A percentile compares a stretch with the other conserved stretches of the same genome.
Evolutionary conservation across 2,329 filamentous ascomycete species (phyloP).

Genomic region (Teratosphaeria destructans): DNA sequence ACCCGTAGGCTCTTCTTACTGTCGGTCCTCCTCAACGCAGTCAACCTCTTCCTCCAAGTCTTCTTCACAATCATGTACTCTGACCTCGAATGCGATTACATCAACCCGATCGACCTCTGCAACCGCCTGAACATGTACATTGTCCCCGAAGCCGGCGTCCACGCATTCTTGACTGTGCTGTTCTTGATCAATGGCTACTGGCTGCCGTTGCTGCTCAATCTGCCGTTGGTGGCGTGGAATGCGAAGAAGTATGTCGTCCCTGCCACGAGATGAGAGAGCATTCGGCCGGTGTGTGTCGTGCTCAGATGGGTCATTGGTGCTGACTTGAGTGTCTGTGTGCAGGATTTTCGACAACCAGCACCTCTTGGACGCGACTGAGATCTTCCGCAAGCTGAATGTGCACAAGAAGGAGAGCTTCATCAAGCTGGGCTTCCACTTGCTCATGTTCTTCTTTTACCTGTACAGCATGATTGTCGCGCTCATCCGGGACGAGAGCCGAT

Average conservation of each 20-base stretch:
- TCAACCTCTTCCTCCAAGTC: slow-evolving; percentile 98
- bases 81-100: slow-evolving; percentile 99
- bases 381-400: slow-evolving; percentile 97
- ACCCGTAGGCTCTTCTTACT: slow-evolving; percentile 76
- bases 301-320: neutral
- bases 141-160: slow-evolving; percentile 93
- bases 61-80: slow-evolving; percentile 99
- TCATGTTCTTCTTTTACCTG: slow-evolving; percentile 99
- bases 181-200: slow-evolving; percentile 99
- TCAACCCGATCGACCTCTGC: slow-evolving; percentile 99
- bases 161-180: slow-evolving; percentile 87
- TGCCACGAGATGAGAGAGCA: neutral
- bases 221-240: slow-evolving; percentile 88
- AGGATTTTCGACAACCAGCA: slow-evolving; percentile 98
- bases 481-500: slow-evolving; percentile 69
- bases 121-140: slow-evolving; percentile 99
- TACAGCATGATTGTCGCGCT: slow-evolving; percentile 59
- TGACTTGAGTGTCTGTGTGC: neutral
- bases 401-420: slow-evolving; percentile 99
- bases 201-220: slow-evolving; percentile 81
- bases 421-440: slow-evolving; percentile 94
- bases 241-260: slow-evolving; percentile 78
- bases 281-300: neutral
- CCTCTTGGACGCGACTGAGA: slow-evolving; percentile 93
- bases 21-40: slow-evolving; percentile 97